A percentile compares a stretch with the other conserved stretches of the same genome.
These are phyloP conservation scores for Chloranthus sessilifolius DNA, from an alignment of 164 flowering plant species.

Conservation along the genomic window DNA sequence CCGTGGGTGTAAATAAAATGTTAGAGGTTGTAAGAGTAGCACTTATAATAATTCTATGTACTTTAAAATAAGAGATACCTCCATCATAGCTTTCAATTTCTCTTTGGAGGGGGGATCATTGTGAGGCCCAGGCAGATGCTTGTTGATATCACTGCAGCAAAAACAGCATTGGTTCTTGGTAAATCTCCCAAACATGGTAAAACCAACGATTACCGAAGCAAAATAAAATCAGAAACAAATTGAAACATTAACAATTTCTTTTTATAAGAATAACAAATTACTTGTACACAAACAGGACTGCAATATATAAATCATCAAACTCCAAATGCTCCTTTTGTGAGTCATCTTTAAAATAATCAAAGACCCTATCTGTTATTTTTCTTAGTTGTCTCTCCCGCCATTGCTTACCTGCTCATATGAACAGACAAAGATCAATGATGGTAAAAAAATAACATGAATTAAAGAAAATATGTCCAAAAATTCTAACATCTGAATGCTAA, in stretches of 20 bases:
- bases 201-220: neutral
- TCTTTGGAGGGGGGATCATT: constrained; percentile 5
- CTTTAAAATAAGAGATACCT: constrained; percentile 7
- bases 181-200: neutral
- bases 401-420: too few species aligned
- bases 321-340: neutral
- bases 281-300: neutral
- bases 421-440: too few species aligned
- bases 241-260: neutral
- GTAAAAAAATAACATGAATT: too few species aligned
- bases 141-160: constrained; percentile 1
- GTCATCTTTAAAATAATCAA: neutral
- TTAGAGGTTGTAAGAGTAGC: too few species aligned
- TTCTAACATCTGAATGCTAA: too few species aligned
- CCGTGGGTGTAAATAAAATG: too few species aligned
- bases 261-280: neutral
- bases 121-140: constrained; percentile 3
- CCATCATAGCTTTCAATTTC: neutral
- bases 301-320: neutral
- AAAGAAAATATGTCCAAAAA: too few species aligned
- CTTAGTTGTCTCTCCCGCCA: neutral
- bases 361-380: neutral
- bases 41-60: too few species aligned
- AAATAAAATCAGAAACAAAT: neutral
- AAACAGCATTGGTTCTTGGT: neutral